These are phyloP conservation scores for Pseudogymnoascus sp. DNA, from an alignment of 2,329 filamentous ascomycete genomes.

Conservation along the genomic window DNA sequence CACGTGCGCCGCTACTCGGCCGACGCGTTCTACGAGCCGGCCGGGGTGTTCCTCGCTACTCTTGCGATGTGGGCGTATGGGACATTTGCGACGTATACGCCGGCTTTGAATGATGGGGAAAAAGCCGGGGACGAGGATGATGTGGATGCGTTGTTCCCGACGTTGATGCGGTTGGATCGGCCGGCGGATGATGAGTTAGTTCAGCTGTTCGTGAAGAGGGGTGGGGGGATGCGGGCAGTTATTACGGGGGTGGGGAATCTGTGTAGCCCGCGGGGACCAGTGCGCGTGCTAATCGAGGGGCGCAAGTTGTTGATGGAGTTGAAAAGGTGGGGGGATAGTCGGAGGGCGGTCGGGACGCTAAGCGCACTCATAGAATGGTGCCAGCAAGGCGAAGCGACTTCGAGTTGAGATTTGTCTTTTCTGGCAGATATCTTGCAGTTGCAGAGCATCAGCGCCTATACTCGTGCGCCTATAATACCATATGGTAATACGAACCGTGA, in stretches of 20 bases:
- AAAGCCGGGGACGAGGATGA: slow-evolving; percentile 12
- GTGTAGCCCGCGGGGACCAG: slow-evolving; percentile 32
- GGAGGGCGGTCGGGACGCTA: slow-evolving; percentile 6
- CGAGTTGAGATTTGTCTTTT: not conserved
- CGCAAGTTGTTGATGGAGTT: slow-evolving; percentile 30
- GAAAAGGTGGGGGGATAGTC: slow-evolving; percentile 18
- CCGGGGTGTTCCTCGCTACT: slow-evolving; percentile 38
- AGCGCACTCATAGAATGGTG: slow-evolving; percentile 1
- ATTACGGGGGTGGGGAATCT: slow-evolving; percentile 47
- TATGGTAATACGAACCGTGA: not conserved
- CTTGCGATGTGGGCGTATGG: slow-evolving; percentile 40
- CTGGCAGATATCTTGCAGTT: not conserved
- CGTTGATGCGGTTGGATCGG: slow-evolving; percentile 45
- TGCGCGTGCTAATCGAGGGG: slow-evolving; percentile 32
- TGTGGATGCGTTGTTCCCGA: slow-evolving; percentile 26
- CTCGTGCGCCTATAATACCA: not conserved
- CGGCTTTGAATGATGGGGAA: not conserved
- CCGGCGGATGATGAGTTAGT: slow-evolving; percentile 52
- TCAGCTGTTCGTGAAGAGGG: slow-evolving; percentile 46
- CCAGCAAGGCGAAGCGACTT: not conserved
- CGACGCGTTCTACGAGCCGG: slow-evolving; percentile 41
- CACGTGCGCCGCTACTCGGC: slow-evolving; percentile 43
- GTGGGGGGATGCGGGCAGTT: slow-evolving; percentile 42
- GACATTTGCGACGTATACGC: not conserved
- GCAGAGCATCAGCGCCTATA: not conserved